Base-by-base conservation (phyloP, 257 asterid genomes). In the Parsonsia alboflavescens region DNA sequence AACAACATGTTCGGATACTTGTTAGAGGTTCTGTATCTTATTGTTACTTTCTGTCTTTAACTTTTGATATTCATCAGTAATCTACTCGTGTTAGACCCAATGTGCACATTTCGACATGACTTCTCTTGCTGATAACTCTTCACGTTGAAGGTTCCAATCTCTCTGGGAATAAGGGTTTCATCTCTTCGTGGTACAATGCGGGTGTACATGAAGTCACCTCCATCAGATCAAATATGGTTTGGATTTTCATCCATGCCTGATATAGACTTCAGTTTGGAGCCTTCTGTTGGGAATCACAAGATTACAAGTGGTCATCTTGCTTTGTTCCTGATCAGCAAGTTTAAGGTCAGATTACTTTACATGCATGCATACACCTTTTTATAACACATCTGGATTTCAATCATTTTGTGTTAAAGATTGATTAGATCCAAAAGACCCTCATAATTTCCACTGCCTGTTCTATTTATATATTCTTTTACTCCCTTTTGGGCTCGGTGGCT, bases 151-250 rank as follows among this genome's bases (percentile, higher is more conserved):
- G 96, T 94, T 86, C 96, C 98, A 75, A 85, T 94, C 78, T 76
- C 97, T 16, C 58, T 94, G 82, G 88, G 93, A 77, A 84, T 94
- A 75, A 86, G 83, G 80, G 81, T 94, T 75, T 86, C 99, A 79
- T 88, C 96, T 69, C 82, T 94, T 70, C 84, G 82, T 82, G 99
- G 99, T 84, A 92, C 97, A 49, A 53, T 92, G 81, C 84, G 91
- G 63, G 67, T 94, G 64, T 85, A 79, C 83, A 75, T 94, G 82
- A 92, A 89, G 90, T 89, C 99, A 53, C 99, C 99, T 57, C 99
- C 99, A 82, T 94, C 99, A 42, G 98, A 92, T 86, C 96, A 87
- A 78, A 78, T 94, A 76, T 94, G 99, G 99, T 85, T 85, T 82
- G 96, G 92, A 65, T 94, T 94, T 86, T 83, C 93, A 67, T 81